Evolutionary conservation across 139 green algal species (phyloP).

Genomic region (Bryopsis sp.): DNA sequence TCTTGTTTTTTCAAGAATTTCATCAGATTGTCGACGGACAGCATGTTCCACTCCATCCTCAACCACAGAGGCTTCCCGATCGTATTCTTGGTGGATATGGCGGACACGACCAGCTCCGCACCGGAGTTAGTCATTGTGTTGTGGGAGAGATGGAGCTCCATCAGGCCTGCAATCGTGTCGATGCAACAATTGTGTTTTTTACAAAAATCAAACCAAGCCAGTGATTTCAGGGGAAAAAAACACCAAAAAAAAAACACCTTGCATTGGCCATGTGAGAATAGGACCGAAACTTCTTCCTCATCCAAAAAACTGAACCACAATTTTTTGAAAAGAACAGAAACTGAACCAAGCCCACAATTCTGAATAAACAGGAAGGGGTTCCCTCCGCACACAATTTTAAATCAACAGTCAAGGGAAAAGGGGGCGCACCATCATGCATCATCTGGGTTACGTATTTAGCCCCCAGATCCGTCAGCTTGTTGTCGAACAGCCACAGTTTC

Average conservation of each 20-base stretch:
- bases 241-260: too few species aligned
- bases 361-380: neutral
- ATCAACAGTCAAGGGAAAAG: neutral
- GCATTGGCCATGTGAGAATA: too few species aligned
- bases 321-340: too few species aligned
- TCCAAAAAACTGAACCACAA: too few species aligned
- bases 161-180: constrained; percentile 7
- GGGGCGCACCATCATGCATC: constrained; percentile 21
- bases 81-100: constrained; percentile 14
- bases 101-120: constrained; percentile 31
- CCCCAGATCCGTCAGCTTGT: constrained; percentile 46
- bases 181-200: neutral
- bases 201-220: neutral
- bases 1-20: constrained; percentile 24
- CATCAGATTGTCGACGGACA: constrained; percentile 33
- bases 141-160: constrained; percentile 37
- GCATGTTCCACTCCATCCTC: constrained; percentile 65
- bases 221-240: neutral
- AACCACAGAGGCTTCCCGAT: constrained; percentile 50
- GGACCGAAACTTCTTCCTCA: too few species aligned
- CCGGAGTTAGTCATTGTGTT: constrained; percentile 34
- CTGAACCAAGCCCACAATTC: too few species aligned
- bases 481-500: constrained; percentile 75
- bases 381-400: neutral
- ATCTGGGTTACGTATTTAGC: constrained; percentile 34